Percentiles rank a stretch among this genome's conserved stretches.
phyloP scores from a whole-genome alignment of 306 rosid species.

The Rosa persica region DNA sequence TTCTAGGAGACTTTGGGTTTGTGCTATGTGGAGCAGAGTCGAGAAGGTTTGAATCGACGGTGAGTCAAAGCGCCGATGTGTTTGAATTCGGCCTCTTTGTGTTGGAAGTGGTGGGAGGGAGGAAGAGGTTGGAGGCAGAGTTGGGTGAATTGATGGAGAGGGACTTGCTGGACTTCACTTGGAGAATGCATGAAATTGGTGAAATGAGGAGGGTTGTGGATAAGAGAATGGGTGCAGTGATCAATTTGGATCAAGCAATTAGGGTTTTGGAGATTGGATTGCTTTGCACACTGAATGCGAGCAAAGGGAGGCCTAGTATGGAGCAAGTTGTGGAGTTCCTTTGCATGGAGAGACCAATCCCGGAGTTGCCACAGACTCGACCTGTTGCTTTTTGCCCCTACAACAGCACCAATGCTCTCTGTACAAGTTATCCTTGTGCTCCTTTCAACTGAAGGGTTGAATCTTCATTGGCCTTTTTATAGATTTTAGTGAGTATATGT shows the following conservation, averaged over 20 bases:
- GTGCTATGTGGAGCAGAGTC: conserved; percentile 60
- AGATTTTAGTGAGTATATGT: neutral
- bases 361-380: conserved; percentile 62
- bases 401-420: conserved; percentile 60
- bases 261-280: conserved; percentile 60
- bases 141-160: conserved; percentile 33
- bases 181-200: conserved; percentile 58
- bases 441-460: conserved; percentile 38
- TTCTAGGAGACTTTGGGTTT: conserved; percentile 65
- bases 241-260: conserved; percentile 63
- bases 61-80: conserved; percentile 59
- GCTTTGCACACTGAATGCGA: conserved; percentile 73
- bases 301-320: conserved; percentile 67
- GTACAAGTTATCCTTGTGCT: conserved; percentile 60
- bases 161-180: conserved; percentile 61
- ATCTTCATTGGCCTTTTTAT: neutral
- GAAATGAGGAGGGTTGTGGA: conserved; percentile 59
- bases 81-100: conserved; percentile 73
- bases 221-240: conserved; percentile 59
- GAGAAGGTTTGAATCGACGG: conserved; percentile 51
- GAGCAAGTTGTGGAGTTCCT: conserved; percentile 64
- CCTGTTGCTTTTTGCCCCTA: conserved; percentile 72
- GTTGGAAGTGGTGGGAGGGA: conserved; percentile 77
- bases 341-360: conserved; percentile 50
- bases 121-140: conserved; percentile 39